Base-by-base conservation (phyloP, 768 basidiomycete genomes). In the Suillus fuscotomentosus region DNA sequence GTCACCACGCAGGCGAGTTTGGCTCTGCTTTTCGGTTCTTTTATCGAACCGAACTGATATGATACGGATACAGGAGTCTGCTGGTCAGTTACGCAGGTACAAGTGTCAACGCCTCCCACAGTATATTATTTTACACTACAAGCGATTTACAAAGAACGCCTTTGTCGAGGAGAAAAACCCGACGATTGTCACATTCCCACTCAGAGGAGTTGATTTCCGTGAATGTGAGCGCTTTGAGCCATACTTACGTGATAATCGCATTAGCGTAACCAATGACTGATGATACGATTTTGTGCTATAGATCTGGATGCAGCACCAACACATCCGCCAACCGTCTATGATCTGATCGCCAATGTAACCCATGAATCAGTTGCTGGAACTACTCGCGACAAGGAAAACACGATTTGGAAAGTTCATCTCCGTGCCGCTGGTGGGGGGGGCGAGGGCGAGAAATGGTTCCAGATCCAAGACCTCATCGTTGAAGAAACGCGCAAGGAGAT, bases 111-210 rank as follows among this genome's bases (percentile, higher is more conserved):
- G 84, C 43, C 80, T 99, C 65, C 97, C 97, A 45, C 92, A 84
- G 59, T 98, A 97, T 73, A 88, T 99, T 71, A 91, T 99, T 70
- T 81, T 98, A 22, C 93, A 97, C 75, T 96, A 91, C 83, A 99
- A 96, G 75, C 88, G 97, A 45, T 99, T 99, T 79, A 95, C 94
- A 27, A 97, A 93, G 75, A 99, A 99, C 75, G 83, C 83, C 60
- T 98, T 99, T 70, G 95, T 98, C 7, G 97, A 98, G 76, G 97
- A 99, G 77, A 97, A 97, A 78, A 99, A 99, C 71, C 97, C 97
- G 9, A 99, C 97, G 1, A 96, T 99, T 66, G 92, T 99, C 69
- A 99, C 97, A 73, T 99, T 97, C 72, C 97, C 97, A 3, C 81
- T 98, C 31, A 86, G 92, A 64, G 96, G 97, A 4, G 84, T 99